Base-by-base conservation (phyloP, 164 flowering plant species). In the Chloranthus sessilifolius region DNA sequence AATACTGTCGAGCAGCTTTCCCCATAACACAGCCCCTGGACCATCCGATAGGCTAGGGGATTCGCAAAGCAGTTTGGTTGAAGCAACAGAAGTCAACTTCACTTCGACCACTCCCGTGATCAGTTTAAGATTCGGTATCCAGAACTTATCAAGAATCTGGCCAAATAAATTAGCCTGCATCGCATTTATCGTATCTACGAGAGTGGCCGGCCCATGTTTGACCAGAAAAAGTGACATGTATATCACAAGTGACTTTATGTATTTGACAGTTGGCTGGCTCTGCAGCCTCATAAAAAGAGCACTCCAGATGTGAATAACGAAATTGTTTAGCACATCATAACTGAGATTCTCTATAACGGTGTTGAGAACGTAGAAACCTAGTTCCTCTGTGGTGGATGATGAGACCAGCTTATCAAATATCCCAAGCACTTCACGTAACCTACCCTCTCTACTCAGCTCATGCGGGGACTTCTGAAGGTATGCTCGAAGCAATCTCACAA, bases 401-500 rank as follows among this genome's bases (percentile, higher is more conserved):
- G 58, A 52, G 31, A 92, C 56, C 50, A 92, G 87, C 57, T 34
- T 81, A 31, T 74, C 59, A 50, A 82, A 92, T 76, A 86, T 92
- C 22, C 83, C 95, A 52, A 92, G 89, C 35, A 92, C 88, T 58
- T 66, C 67, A 39, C 54, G 59, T 27, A 88, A 70, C 56, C 76
- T 75, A 22, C 80, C 92, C 47, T 71, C 88, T 56, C 59, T 74
- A 39, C 53, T 81, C 50, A 92, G 73, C 60, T 92, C 95, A 60
- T 68, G 65, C 1, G 99, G 91, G 16, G 84, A 78, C 74, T 88
- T 88, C 51, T 75, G 87, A 56, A 92, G 86, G 65, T 80, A 92
- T n/a, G 99, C 91, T 64, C 81, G 94, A 37, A 92, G 88, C 52
- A 92, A 67, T 42, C 95, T 84, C 26, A 86, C 99, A 62, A 92